These are phyloP conservation scores for Hymenoscyphus fructigenus DNA, from an alignment of 2,329 filamentous ascomycete species.

Conservation along the genomic window DNA sequence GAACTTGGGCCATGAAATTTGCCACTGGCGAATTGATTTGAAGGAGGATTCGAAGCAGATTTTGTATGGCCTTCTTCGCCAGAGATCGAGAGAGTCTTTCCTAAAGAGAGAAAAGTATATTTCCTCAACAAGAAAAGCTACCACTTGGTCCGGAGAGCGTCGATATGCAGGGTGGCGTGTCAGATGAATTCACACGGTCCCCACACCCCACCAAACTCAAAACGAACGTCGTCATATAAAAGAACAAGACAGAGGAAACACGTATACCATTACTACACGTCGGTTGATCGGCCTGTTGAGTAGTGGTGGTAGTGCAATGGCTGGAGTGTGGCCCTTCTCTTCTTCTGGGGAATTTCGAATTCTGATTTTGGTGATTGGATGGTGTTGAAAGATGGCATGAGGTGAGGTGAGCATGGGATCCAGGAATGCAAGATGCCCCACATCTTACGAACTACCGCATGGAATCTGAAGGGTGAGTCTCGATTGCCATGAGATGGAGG, in stretches of 20 bases:
- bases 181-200: not conserved
- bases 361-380: not conserved
- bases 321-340: not conserved
- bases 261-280: not conserved
- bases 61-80: not conserved
- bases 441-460: not conserved
- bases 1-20: not conserved
- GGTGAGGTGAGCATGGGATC: not conserved
- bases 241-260: not conserved
- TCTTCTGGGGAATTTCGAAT: not conserved
- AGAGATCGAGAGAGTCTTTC: not conserved
- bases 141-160: not conserved
- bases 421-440: not conserved
- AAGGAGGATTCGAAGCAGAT: not conserved
- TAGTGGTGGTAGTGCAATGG: not conserved
- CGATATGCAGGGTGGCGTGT: no score
- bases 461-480: not conserved
- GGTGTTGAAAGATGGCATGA: no score
- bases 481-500: not conserved
- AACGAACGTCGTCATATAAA: slow-evolving; percentile 8
- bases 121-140: not conserved
- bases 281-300: not conserved
- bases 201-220: slow-evolving; percentile 5
- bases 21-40: not conserved
- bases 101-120: not conserved